Evolutionary conservation across 805 yeast genomes (phyloP).

Genomic region (Saccharomycopsis fibuligera): DNA sequence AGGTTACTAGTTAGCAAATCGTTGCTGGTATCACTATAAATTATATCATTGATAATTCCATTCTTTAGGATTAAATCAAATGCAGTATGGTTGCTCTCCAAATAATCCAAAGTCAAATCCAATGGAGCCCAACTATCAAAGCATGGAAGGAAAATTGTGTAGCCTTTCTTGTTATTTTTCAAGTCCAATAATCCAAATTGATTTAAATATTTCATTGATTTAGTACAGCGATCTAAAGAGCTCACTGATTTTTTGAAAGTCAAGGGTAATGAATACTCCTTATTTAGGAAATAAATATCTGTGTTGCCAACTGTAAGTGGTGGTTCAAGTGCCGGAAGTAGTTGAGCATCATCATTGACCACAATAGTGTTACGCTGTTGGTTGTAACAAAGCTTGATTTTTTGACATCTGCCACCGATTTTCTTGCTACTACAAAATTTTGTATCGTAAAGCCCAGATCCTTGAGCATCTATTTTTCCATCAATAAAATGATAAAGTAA

Average conservation of each 20-base stretch:
- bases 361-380: slow-evolving; percentile 30
- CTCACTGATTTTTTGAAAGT: slow-evolving; percentile 61
- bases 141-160: slow-evolving; percentile 75
- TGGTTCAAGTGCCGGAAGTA: slow-evolving; percentile 35
- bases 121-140: slow-evolving; percentile 63
- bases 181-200: slow-evolving; percentile 46
- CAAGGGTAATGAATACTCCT: slow-evolving; percentile 56
- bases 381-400: slow-evolving; percentile 34
- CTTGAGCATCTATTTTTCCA: slow-evolving; percentile 33
- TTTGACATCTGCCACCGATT: slow-evolving; percentile 61
- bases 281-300: slow-evolving; percentile 57
- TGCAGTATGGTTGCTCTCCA: slow-evolving; percentile 45
- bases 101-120: slow-evolving; percentile 53
- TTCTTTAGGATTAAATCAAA: slow-evolving; percentile 50
- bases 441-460: slow-evolving; percentile 39
- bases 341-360: slow-evolving; percentile 46
- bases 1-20: slow-evolving; percentile 28
- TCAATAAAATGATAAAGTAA: slow-evolving; percentile 61
- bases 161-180: slow-evolving; percentile 51
- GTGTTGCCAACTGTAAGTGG: slow-evolving; percentile 55
- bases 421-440: slow-evolving; percentile 48
- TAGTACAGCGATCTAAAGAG: slow-evolving; percentile 56
- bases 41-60: slow-evolving; percentile 51
- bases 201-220: slow-evolving; percentile 52
- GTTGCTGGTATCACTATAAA: slow-evolving; percentile 56